Percentiles rank a stretch among this genome's conserved stretches.
These are phyloP conservation scores for Pleurotus cornucopiae DNA, from an alignment of 768 basidiomycete genomes.

Conservation along the genomic window DNA sequence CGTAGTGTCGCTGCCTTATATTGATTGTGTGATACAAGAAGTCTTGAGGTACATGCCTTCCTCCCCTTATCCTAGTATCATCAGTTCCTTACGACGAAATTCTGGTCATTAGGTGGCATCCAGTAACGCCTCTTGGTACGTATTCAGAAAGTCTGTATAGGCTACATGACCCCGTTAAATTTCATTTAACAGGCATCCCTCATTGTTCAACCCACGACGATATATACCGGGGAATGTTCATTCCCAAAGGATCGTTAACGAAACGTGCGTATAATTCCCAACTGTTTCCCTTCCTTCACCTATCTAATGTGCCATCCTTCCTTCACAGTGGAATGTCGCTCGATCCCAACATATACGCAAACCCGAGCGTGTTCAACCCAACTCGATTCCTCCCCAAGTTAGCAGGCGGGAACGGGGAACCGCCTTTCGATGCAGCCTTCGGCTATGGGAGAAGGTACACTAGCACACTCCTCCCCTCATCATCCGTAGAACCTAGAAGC, in stretches of 20 bases:
- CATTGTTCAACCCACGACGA: conserved; percentile 15
- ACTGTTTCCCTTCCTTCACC: neutral
- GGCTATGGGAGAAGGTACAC: conserved; percentile 28
- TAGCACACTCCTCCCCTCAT: too few relatives aligned
- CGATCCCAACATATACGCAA: conserved; percentile 19
- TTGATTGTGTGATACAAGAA: conserved; percentile 23
- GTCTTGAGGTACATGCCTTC: neutral
- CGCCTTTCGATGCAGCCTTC: conserved; percentile 18
- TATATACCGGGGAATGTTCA: conserved; percentile 12
- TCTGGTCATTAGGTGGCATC: conserved; percentile 14
- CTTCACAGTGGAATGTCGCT: conserved; percentile 20
- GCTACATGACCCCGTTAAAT: too few relatives aligned
- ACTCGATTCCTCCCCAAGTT: conserved; percentile 20
- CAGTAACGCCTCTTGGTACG: conserved; percentile 16
- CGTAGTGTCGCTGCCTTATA: conserved; percentile 25
- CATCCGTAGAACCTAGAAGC: too few relatives aligned
- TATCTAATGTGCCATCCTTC: neutral
- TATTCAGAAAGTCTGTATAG: too few relatives aligned
- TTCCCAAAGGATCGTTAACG: conserved; percentile 17
- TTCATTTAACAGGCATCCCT: conserved; percentile 23
- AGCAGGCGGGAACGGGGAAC: conserved; percentile 17
- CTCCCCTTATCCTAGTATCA: too few relatives aligned
- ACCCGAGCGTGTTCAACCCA: conserved; percentile 22
- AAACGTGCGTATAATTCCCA: too few relatives aligned
- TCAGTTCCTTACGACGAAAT: neutral